Base-by-base conservation (phyloP, 2,329 filamentous ascomycete species). In the Cucurbitaria berberidis region DNA sequence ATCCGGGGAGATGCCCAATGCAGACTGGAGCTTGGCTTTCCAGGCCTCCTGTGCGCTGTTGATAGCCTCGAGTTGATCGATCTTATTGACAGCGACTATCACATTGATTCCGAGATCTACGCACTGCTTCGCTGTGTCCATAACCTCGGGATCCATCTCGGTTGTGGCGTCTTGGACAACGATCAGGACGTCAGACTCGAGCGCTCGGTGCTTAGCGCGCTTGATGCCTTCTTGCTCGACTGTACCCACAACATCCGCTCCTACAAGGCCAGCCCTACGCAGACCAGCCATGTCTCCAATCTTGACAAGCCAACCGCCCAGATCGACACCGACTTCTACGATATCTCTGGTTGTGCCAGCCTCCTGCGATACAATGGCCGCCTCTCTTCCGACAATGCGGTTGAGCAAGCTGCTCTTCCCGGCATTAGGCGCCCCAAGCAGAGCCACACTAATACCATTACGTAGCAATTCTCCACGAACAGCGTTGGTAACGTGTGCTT, bases 361-460 rank as follows among this genome's bases (percentile, higher is more conserved):
- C 77, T 98, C 93, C 0, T 86, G 83, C 39, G 92, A 96, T 7
- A 99, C 95, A 65, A 99, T 99, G 3, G 93, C 96, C 2, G 95
- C 95, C 72, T 98, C 93, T 46, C 93, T 83, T 0, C 95, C 93
- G 3, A 97, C 91, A 45, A 99, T 84, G 19, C 87, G 81, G 70
- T 99, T 99, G 76, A 99, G 85, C 54, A 99, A 76, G 13, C 92
- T 97, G 73, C 93, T 97, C 74, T 99, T 99, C 13, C 95, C 95
- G 0, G 88, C 92, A 68, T 99, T 99, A 0, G 95, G 95, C 6
- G 93, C 91, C 0, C 95, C 95, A 0, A 99, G 80, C 3, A 99
- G 80, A 1, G 93, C 90, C 53, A 99, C 86, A 50, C 85, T 86
- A 61, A 99, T 96, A 1, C 95, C 95, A 64, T 86, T 90, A 9